phyloP scores from a whole-genome alignment of 192 early-diverging fungal species.

The Chytriomyces hyalinus region DNA sequence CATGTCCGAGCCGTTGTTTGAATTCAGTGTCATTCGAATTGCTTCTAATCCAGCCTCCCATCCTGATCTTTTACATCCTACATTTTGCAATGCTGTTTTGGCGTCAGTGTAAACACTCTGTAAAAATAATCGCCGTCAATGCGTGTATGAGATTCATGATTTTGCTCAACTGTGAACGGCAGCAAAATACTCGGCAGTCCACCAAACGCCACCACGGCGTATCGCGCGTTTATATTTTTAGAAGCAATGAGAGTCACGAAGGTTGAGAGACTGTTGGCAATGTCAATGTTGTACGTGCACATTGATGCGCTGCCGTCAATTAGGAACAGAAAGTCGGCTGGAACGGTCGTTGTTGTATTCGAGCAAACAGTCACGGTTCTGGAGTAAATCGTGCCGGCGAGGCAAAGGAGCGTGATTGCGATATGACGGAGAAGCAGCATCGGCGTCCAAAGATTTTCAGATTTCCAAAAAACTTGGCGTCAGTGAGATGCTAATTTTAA shows the following conservation, averaged over 20 bases:
- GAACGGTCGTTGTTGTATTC: conserved; percentile 21
- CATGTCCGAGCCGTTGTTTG: conserved; percentile 34
- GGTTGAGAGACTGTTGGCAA: conserved; percentile 22
- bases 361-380: conserved; percentile 6
- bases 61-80: conserved; percentile 34
- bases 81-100: conserved; percentile 3
- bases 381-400: background rate
- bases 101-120: conserved; percentile 33
- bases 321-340: conserved; percentile 47
- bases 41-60: conserved; percentile 49
- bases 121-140: background rate
- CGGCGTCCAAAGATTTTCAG: too few species aligned
- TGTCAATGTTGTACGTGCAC: conserved; percentile 47
- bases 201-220: conserved; percentile 43
- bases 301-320: conserved; percentile 43
- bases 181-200: conserved; percentile 36
- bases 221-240: conserved; percentile 42
- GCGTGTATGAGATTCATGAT: background rate
- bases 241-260: conserved; percentile 36
- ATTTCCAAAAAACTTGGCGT: too few species aligned
- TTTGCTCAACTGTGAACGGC: conserved; percentile 39
- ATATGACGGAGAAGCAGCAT: too few species aligned
- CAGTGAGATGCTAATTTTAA: too few species aligned
- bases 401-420: background rate
- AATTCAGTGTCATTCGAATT: conserved; percentile 42